Evolutionary conservation across 164 flowering plant species (phyloP).

Genomic region (Magnolia officinalis): DNA sequence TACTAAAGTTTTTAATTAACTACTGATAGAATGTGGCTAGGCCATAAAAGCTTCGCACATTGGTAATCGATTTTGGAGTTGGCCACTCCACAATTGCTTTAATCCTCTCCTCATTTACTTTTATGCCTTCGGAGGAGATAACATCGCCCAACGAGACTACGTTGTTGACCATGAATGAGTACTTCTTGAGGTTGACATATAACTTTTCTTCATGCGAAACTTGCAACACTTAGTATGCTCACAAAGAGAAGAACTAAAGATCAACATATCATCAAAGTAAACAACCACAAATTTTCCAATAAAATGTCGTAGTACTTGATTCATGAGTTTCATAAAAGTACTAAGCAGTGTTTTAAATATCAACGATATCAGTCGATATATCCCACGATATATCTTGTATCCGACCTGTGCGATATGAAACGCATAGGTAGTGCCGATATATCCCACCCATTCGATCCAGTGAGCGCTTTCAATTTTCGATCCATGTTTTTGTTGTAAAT

Average conservation of each 20-base stretch:
- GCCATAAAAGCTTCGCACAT: conserved; percentile 6
- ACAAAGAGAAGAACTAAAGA: not conserved
- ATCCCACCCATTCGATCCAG: too few species aligned
- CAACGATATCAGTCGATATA: too few species aligned
- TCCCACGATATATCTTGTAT: too few species aligned
- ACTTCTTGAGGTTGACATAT: conserved; percentile 3
- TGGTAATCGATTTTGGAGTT: not conserved
- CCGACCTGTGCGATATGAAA: too few species aligned
- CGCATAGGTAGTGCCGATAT: too few species aligned
- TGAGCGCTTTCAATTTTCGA: too few species aligned
- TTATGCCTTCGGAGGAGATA: not conserved
- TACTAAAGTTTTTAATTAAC: conserved; percentile 1
- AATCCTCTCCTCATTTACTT: not conserved
- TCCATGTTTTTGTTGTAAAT: too few species aligned
- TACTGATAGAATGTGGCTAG: not conserved
- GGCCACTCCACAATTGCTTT: conserved; percentile 1
- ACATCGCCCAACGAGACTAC: not conserved
- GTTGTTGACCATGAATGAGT: not conserved
- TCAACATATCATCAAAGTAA: conserved; percentile 9
- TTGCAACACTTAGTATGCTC: not conserved
- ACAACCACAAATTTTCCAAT: not conserved
- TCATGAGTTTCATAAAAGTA: too few species aligned
- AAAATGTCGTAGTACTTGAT: too few species aligned
- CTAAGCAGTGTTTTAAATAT: too few species aligned
- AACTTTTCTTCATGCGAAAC: not conserved